A percentile compares a stretch with the other conserved stretches of the same genome.
Evolutionary conservation across 805 yeast genomes (phyloP).

Genomic region (Yamadazyma ubonensis): DNA sequence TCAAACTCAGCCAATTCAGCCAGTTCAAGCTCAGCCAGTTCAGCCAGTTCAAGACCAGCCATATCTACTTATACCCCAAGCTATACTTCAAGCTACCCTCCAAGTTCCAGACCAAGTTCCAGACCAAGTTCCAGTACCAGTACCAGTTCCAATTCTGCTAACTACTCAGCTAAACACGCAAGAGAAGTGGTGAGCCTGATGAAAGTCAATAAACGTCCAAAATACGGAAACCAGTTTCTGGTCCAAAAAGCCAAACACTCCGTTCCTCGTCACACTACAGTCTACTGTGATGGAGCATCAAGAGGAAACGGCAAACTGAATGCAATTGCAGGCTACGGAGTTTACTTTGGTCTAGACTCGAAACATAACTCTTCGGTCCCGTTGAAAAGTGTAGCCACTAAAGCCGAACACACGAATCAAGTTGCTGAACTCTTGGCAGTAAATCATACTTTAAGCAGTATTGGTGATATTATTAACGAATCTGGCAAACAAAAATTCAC

Average conservation of each 20-base stretch:
- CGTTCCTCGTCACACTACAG: constrained; percentile 6
- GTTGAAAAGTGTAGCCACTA: constrained; percentile 38
- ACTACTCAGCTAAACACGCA: too few species aligned
- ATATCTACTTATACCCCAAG: too few species aligned
- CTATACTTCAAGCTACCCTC: too few species aligned
- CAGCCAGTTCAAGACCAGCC: too few species aligned
- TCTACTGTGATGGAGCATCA: constrained; percentile 82
- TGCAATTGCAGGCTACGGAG: constrained; percentile 62
- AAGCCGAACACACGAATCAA: constrained; percentile 64
- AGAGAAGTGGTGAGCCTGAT: too few species aligned
- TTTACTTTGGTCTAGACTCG: constrained; percentile 42
- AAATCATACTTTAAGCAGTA: constrained; percentile 20
- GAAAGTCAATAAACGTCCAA: too few species aligned
- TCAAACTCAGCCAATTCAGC: neutral
- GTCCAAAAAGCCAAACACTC: neutral
- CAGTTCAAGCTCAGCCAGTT: too few species aligned
- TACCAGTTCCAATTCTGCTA: too few species aligned
- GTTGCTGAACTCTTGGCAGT: constrained; percentile 78
- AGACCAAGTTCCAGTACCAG: too few species aligned
- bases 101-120: too few species aligned
- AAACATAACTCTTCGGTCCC: neutral
- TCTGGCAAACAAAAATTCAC: constrained; percentile 11
- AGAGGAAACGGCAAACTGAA: constrained; percentile 51
- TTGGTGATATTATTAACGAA: neutral
- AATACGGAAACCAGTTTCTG: neutral